These are phyloP conservation scores for Strigomonas oncopelti DNA, from an alignment of 208 protist genomes.

Conservation along the genomic window DNA sequence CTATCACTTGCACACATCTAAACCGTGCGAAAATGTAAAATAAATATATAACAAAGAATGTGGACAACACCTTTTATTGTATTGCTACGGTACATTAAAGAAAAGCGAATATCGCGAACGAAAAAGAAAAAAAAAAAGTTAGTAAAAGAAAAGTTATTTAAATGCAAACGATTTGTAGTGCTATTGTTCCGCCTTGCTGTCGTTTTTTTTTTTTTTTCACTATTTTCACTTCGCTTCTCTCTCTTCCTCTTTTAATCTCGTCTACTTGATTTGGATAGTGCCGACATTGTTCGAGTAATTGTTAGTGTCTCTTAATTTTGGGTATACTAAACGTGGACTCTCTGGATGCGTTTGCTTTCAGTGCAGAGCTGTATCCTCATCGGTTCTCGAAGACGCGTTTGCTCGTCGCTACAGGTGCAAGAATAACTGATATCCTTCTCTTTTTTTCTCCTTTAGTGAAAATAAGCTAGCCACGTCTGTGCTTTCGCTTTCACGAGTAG, in stretches of 20 bases:
- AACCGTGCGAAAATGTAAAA: slow-evolving; percentile 2
- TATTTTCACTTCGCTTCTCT: too few species aligned
- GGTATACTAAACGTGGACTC: slow-evolving; percentile 43
- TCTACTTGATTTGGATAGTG: too few species aligned
- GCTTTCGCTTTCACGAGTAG: slow-evolving; percentile 10
- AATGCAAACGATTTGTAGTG: too few species aligned
- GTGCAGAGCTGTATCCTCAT: slow-evolving; percentile 34
- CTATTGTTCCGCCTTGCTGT: slow-evolving; percentile 1
- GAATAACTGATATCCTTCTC: too few species aligned
- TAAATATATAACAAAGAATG: neutral
- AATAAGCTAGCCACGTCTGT: slow-evolving; percentile 34
- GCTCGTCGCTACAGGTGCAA: too few species aligned
- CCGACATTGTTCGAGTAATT: too few species aligned
- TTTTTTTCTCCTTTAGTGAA: too few species aligned
- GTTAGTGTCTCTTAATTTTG: too few species aligned
- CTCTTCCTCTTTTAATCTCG: too few species aligned
- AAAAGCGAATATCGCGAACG: too few species aligned
- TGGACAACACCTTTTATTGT: neutral
- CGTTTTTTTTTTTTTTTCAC: slow-evolving; percentile 12
- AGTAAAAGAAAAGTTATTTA: too few species aligned
- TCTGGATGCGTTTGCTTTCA: slow-evolving; percentile 27
- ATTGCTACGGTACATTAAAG: too few species aligned
- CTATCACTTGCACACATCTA: slow-evolving; percentile 69
- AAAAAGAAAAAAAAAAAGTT: neutral
- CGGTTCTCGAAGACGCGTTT: slow-evolving; percentile 42